Percentiles rank a stretch among this genome's conserved stretches.
phyloP scores from a whole-genome alignment of 2,329 filamentous ascomycete species.

The Arthrobotrys sphaeroides region DNA sequence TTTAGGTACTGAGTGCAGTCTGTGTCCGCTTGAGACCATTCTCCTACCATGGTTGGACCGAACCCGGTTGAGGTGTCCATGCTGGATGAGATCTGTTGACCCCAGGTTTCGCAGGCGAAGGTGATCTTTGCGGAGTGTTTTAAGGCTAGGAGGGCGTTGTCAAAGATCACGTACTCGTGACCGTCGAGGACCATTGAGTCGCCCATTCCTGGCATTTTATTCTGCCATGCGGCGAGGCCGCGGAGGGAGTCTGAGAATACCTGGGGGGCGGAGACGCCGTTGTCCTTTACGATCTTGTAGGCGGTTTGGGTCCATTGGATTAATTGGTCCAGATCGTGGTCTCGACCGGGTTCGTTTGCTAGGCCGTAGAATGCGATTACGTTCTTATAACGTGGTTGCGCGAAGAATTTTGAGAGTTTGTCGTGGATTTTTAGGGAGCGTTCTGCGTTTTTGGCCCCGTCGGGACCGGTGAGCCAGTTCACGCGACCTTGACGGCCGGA shows the following conservation, averaged over 20 bases:
- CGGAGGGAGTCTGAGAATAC: conserved; percentile 96
- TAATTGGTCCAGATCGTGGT: conserved; percentile 72
- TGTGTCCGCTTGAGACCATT: conserved; percentile 97
- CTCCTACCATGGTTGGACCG: conserved; percentile 91
- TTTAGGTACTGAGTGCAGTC: conserved; percentile 89
- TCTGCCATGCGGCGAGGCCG: conserved; percentile 89
- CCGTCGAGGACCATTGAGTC: conserved; percentile 89
- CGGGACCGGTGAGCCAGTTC: conserved; percentile 85
- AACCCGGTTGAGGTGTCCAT: conserved; percentile 81
- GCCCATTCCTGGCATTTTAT: conserved; percentile 75
- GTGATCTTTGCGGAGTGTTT: conserved; percentile 83
- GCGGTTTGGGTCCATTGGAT: conserved; percentile 81
- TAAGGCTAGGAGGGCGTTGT: conserved; percentile 81
- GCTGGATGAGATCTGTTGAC: conserved; percentile 76
- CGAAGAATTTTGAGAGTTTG: conserved; percentile 90
- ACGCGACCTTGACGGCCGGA: conserved; percentile 83
- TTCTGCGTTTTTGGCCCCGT: conserved; percentile 66
- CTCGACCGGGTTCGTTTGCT: conserved; percentile 92
- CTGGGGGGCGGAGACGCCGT: conserved; percentile 75
- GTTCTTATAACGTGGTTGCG: conserved; percentile 90
- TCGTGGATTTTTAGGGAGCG: conserved; percentile 83
- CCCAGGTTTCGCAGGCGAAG: conserved; percentile 92
- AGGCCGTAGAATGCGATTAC: conserved; percentile 92
- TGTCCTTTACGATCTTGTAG: conserved; percentile 75
- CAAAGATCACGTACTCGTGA: conserved; percentile 98